Conservation (phyloP, 2,329 filamentous ascomycete genomes). For the Fusarium caatingaense region DNA sequence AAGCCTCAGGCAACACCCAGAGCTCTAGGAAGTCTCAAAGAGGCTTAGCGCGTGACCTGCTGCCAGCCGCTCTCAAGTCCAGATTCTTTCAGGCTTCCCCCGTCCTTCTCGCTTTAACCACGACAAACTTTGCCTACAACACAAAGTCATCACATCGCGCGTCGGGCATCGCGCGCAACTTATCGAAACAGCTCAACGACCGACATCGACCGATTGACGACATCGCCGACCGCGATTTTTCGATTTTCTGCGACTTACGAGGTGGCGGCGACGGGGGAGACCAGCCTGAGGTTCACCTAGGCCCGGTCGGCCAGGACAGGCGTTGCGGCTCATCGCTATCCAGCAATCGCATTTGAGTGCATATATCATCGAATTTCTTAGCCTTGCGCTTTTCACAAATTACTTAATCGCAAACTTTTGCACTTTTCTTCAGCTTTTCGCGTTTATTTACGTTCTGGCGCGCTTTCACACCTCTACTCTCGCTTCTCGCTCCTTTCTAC, state of each 20-base stretch:
- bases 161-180: slow-evolving; percentile 61
- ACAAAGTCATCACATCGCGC: slow-evolving; percentile 62
- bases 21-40: slow-evolving; percentile 34
- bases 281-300: slow-evolving; percentile 60
- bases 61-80: slow-evolving; percentile 55
- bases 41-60: slow-evolving; percentile 37
- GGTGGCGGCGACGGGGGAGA: slow-evolving; percentile 60
- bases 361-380: slow-evolving; percentile 50
- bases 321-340: slow-evolving; percentile 58
- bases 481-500: slow-evolving; percentile 44
- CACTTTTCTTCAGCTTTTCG: slow-evolving; percentile 44
- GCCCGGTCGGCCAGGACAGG: slow-evolving; percentile 58
- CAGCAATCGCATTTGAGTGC: slow-evolving; percentile 48
- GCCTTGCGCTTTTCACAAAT: slow-evolving; percentile 41
- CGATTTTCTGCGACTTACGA: slow-evolving; percentile 52
- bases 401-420: slow-evolving; percentile 36
- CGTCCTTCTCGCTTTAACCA: slow-evolving; percentile 55
- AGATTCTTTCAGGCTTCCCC: slow-evolving; percentile 59
- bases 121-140: slow-evolving; percentile 56
- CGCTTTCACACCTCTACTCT: slow-evolving; percentile 41
- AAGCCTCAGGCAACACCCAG: slow-evolving; percentile 43
- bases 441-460: slow-evolving; percentile 41
- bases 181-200: slow-evolving; percentile 44
- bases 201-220: slow-evolving; percentile 48
- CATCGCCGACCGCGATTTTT: slow-evolving; percentile 53